These are phyloP conservation scores for Fragilaria radians DNA, from an alignment of 108 stramenopile species.

Conservation along the genomic window DNA sequence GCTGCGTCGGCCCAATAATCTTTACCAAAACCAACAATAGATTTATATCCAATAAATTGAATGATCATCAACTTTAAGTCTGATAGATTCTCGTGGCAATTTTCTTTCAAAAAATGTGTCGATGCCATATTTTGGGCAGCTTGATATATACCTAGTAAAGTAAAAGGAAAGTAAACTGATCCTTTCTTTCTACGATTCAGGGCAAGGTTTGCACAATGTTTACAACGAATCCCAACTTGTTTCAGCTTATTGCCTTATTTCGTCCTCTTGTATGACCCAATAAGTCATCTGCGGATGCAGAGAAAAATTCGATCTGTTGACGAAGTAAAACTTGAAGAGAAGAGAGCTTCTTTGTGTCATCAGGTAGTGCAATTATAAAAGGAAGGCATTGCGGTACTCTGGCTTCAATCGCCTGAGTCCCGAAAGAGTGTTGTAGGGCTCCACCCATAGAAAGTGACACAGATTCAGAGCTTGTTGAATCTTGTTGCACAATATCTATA, in stretches of 20 bases:
- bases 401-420: not conserved
- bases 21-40: slow-evolving; percentile 56
- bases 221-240: slow-evolving; percentile 73
- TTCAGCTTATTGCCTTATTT: slow-evolving; percentile 37
- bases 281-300: slow-evolving; percentile 16
- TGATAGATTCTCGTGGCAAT: slow-evolving; percentile 24
- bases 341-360: slow-evolving; percentile 16
- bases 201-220: slow-evolving; percentile 59
- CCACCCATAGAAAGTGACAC: too few relatives aligned
- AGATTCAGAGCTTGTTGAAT: too few relatives aligned
- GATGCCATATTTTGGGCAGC: slow-evolving; percentile 71
- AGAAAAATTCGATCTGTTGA: slow-evolving; percentile 28
- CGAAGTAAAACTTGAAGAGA: slow-evolving; percentile 26
- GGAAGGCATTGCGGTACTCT: slow-evolving; percentile 6
- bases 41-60: slow-evolving; percentile 16
- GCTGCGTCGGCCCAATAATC: slow-evolving; percentile 80
- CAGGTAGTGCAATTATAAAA: slow-evolving; percentile 13
- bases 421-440: too few relatives aligned
- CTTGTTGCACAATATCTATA: too few relatives aligned
- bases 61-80: not conserved
- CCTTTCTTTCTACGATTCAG: slow-evolving; percentile 47
- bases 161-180: slow-evolving; percentile 62
- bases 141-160: slow-evolving; percentile 64
- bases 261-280: slow-evolving; percentile 25
- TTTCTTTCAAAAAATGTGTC: not conserved